Evolutionary conservation across 2,329 filamentous ascomycete genomes (phyloP).

Genomic region (Trichoderma koningii): DNA sequence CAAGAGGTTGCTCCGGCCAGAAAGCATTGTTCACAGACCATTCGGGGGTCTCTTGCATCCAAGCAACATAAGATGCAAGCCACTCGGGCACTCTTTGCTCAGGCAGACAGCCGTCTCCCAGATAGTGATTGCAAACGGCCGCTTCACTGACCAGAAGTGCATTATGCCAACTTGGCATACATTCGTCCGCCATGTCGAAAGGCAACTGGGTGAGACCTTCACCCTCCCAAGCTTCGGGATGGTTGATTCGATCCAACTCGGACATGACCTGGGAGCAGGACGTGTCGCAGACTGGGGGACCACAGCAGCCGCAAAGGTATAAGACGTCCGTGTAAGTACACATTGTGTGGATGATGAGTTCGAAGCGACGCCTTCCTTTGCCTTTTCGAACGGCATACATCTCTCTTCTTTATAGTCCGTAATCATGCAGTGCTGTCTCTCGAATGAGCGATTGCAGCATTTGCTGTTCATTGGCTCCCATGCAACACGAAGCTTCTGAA

Average conservation of each 20-base stretch:
- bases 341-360: conserved; percentile 31
- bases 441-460: background rate
- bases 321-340: conserved; percentile 36
- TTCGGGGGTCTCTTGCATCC: background rate
- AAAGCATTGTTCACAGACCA: no score
- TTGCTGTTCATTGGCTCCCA: background rate
- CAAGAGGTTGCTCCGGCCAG: background rate
- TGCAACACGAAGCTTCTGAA: background rate
- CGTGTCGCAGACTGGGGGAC: conserved; percentile 32
- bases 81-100: background rate
- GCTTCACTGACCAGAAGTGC: conserved; percentile 7
- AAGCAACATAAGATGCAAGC: background rate
- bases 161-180: conserved; percentile 34
- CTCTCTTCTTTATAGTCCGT: background rate
- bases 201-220: conserved; percentile 32
- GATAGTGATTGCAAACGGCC: conserved; percentile 25
- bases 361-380: background rate
- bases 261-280: conserved; percentile 33
- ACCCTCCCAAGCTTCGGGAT: conserved; percentile 33
- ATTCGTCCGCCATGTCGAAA: conserved; percentile 34
- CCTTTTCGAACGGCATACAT: background rate
- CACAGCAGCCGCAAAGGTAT: conserved; percentile 36
- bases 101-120: conserved; percentile 18
- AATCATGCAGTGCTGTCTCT: background rate
- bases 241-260: conserved; percentile 37